Evolutionary conservation across 805 yeast genomes (phyloP).

Genomic region (Starmerella vaccinii): DNA sequence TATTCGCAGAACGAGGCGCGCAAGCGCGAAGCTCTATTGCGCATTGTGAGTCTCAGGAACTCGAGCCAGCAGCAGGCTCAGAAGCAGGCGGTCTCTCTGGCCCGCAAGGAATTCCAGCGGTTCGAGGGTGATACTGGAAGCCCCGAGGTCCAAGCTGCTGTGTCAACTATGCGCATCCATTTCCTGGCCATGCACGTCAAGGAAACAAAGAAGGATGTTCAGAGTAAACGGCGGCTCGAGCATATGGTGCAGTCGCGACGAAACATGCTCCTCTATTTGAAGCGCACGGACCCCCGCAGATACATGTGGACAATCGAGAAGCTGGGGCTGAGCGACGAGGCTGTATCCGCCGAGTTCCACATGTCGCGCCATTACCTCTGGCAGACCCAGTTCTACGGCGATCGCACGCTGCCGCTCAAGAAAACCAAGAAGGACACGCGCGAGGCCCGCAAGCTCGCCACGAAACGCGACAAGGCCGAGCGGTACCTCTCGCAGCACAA

Average conservation of each 20-base stretch:
- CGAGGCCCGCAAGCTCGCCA: constrained; percentile 20
- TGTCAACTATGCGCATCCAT: constrained; percentile 70
- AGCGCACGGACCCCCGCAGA: constrained; percentile 65
- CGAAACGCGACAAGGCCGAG: constrained; percentile 24
- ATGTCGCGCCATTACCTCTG: constrained; percentile 31
- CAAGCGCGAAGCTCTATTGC: constrained; percentile 56
- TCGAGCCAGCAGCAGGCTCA: constrained; percentile 48
- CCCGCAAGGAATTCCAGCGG: constrained; percentile 70
- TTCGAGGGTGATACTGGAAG: constrained; percentile 88
- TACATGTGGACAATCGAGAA: constrained; percentile 81
- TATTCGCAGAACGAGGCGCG: constrained; percentile 34
- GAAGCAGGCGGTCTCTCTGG: constrained; percentile 50
- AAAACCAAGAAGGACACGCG: constrained; percentile 26
- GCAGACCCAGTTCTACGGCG: constrained; percentile 32
- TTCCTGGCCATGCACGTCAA: constrained; percentile 64
- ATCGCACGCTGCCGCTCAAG: constrained; percentile 30
- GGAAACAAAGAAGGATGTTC: constrained; percentile 60
- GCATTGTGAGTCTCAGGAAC: constrained; percentile 68
- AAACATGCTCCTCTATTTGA: constrained; percentile 67
- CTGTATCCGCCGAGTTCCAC: constrained; percentile 62
- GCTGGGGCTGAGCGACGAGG: constrained; percentile 75
- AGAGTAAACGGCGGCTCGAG: constrained; percentile 60
- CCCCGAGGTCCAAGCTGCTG: constrained; percentile 92
- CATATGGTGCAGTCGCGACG: constrained; percentile 86
- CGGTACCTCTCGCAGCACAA: constrained; percentile 25